Base-by-base conservation (phyloP, 176 grass and related monocot species). In the Saccharum spontaneum region DNA sequence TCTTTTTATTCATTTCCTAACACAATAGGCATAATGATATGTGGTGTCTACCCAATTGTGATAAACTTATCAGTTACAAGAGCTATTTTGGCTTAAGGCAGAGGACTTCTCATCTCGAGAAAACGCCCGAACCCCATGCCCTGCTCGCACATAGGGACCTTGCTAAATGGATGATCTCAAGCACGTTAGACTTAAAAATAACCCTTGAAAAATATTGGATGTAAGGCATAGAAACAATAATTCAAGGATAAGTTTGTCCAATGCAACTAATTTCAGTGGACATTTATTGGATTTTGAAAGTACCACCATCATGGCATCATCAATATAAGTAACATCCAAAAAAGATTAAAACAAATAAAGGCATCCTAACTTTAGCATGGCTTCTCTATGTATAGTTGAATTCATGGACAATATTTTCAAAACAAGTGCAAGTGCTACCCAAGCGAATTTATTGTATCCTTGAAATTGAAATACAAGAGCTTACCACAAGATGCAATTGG, bases 401-500 rank as follows among this genome's bases (percentile, higher is more conserved):
- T 62, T 62, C 23, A 36, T 37, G 5, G 3, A 67, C 14, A 67
- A 67, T n/a, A 70, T n/a, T 70, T 70, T 72, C 75, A 55, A 62
- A 26, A 79, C 14, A 73, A 36, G 75, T 43, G 77, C 24, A 78
- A 23, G 2, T 67, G 79, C 33, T 31, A 76, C 15, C 40, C 41
- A 36, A 52, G 49, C n/a, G 40, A 41, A 76, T 76, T 16, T 28
- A 73, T 70, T 62, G 5, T 72, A 30, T 75, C 39, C 34, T 81
- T 49, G 14, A 43, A 88, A 79, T 37, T 12, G 12, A 65, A 18
- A 77, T 33, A 76, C 39, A 14, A 17, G 12, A 78, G 38, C 89
- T 91, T 89, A 99, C 97, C 97, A 89, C 94, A 87, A 88, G 91
- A 86, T 60, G 93, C 84, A 67, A 78, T 96, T 78, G 97, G 97